Percentiles rank a stretch among this genome's conserved stretches.
Conservation (phyloP, 2,329 filamentous ascomycete genomes). For the Penicillium vulpinum region DNA sequence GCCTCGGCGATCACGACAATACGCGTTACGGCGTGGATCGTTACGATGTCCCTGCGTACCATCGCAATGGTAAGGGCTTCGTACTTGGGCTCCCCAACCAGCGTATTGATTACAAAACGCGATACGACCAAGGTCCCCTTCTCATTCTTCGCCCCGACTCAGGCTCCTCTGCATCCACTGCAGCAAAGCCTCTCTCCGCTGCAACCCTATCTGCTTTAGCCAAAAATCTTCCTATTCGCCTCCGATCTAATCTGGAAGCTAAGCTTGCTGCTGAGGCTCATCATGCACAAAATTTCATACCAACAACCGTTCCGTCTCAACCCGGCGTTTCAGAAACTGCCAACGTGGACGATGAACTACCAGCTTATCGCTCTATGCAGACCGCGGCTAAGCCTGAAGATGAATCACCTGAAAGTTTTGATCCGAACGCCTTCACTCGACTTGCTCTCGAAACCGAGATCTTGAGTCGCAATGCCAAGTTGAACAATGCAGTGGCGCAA, state of each 20-base stretch:
- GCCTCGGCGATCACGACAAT: constrained; percentile 74
- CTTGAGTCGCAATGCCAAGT: constrained; percentile 48
- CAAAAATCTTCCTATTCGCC: neutral
- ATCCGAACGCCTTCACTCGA: constrained; percentile 40
- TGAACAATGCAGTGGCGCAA: constrained; percentile 65
- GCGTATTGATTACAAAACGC: constrained; percentile 66
- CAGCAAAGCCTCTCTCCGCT: neutral
- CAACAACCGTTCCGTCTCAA: neutral
- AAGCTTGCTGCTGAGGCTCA: neutral
- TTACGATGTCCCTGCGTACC: constrained; percentile 70
- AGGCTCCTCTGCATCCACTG: neutral
- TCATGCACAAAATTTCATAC: neutral
- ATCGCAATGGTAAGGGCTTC: constrained; percentile 65
- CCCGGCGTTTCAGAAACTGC: constrained; percentile 28
- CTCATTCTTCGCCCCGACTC: constrained; percentile 34
- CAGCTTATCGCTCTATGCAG: constrained; percentile 65
- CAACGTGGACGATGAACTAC: constrained; percentile 33
- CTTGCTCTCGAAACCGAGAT: constrained; percentile 48
- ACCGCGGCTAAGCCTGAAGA: constrained; percentile 56
- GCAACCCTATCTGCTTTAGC: neutral
- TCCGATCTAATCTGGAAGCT: neutral
- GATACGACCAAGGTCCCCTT: constrained; percentile 34
- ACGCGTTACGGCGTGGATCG: constrained; percentile 71
- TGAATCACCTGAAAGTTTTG: constrained; percentile 38
- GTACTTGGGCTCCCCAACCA: constrained; percentile 67